phyloP scores from a whole-genome alignment of 2,329 filamentous ascomycete genomes.

The Pseudonectria foliicola region DNA sequence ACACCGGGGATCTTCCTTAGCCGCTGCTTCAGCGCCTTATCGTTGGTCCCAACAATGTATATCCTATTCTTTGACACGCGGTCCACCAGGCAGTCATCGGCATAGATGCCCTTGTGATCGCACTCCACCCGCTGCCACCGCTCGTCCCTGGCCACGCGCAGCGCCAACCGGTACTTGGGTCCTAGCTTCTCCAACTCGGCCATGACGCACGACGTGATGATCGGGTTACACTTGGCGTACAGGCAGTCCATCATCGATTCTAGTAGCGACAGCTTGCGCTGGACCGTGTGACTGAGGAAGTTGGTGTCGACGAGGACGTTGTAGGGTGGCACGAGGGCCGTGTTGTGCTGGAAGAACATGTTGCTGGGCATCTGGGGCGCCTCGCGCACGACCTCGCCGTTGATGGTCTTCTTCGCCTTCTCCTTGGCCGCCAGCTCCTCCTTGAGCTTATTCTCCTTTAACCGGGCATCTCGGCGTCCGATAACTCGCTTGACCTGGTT shows the following conservation, averaged over 20 bases:
- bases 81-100: slow-evolving; percentile 79
- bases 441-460: slow-evolving; percentile 74
- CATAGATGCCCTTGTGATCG: slow-evolving; percentile 76
- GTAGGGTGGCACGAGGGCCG: slow-evolving; percentile 77
- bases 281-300: slow-evolving; percentile 84
- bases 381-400: slow-evolving; percentile 62
- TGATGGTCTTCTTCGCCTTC: slow-evolving; percentile 50
- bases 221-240: slow-evolving; percentile 82
- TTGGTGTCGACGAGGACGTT: slow-evolving; percentile 65
- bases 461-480: slow-evolving; percentile 68
- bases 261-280: slow-evolving; percentile 80
- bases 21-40: slow-evolving; percentile 73
- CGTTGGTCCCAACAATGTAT: slow-evolving; percentile 72
- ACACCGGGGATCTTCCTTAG: slow-evolving; percentile 66
- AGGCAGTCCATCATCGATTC: slow-evolving; percentile 90
- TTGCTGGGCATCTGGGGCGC: slow-evolving; percentile 75
- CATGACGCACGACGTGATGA: slow-evolving; percentile 73
- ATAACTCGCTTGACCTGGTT: slow-evolving; percentile 71
- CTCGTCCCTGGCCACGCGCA: slow-evolving; percentile 82
- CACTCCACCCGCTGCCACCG: slow-evolving; percentile 80
- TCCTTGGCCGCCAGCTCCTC: slow-evolving; percentile 51
- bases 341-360: slow-evolving; percentile 87
- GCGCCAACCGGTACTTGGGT: slow-evolving; percentile 77
- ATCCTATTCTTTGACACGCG: slow-evolving; percentile 67
- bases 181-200: slow-evolving; percentile 86